phyloP scores from a whole-genome alignment of 306 rosid species.

The Canavalia gladiata region DNA sequence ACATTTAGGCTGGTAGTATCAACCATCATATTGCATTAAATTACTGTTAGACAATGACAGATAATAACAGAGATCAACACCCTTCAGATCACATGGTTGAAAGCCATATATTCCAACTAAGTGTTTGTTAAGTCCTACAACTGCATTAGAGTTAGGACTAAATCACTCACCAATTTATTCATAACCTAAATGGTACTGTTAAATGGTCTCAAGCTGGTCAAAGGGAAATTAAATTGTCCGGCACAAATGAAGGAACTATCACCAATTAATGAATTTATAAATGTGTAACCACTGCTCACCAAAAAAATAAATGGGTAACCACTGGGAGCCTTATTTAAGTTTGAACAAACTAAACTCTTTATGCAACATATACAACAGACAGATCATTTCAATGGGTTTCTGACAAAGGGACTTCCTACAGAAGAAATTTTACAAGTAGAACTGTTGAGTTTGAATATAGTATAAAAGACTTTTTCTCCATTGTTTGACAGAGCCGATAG shows the following conservation, averaged over 20 bases:
- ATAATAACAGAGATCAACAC: constrained; percentile 7
- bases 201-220: constrained; percentile 1
- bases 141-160: background rate
- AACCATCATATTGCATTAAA: constrained; percentile 33
- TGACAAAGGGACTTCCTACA: background rate
- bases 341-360: background rate
- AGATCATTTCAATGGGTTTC: background rate
- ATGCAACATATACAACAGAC: background rate
- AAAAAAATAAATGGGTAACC: background rate
- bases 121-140: constrained; percentile 14
- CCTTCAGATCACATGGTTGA: background rate
- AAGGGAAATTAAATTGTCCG: constrained; percentile 1
- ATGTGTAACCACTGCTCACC: background rate
- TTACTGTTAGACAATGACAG: constrained; percentile 19
- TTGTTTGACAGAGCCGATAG: background rate
- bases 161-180: constrained; percentile 2
- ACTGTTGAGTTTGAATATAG: constrained; percentile 1
- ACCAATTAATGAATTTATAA: background rate
- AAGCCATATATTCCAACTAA: background rate
- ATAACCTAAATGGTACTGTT: background rate
- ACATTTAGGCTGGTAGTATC: constrained; percentile 16
- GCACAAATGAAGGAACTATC: constrained; percentile 4
- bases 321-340: background rate
- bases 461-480: background rate
- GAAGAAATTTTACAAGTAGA: constrained; percentile 6